These are phyloP conservation scores for Pleurotus djamor DNA, from an alignment of 768 basidiomycete genomes.

Conservation along the genomic window DNA sequence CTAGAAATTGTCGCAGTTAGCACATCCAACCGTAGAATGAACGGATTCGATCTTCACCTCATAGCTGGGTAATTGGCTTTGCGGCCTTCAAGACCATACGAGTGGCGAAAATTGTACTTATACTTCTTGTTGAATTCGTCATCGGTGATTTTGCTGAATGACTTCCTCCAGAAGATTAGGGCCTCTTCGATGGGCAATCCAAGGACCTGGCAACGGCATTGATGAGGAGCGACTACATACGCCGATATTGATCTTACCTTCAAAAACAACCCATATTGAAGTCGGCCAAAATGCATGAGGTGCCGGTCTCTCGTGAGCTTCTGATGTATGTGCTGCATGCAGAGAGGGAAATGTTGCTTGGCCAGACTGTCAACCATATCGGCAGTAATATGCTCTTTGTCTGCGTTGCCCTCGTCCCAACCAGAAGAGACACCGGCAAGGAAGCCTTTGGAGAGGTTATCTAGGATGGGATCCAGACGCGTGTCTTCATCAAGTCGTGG, in stretches of 20 bases:
- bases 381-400: conserved; percentile 74
- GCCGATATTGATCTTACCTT: conserved; percentile 54
- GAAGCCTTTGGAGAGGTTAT: conserved; percentile 93
- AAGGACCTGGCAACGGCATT: conserved; percentile 56
- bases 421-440: conserved; percentile 86
- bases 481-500: conserved; percentile 95
- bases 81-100: conserved; percentile 92
- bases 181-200: conserved; percentile 96
- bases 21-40: neutral
- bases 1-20: conserved; percentile 34
- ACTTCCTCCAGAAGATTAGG: conserved; percentile 87
- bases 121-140: conserved; percentile 98
- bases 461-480: conserved; percentile 83
- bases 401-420: conserved; percentile 58
- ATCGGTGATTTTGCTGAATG: conserved; percentile 78
- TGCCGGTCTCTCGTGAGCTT: conserved; percentile 75
- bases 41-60: conserved; percentile 46
- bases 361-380: conserved; percentile 93
- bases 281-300: conserved; percentile 87
- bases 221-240: too few species aligned
- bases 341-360: conserved; percentile 88
- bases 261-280: conserved; percentile 92
- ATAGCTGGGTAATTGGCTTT: conserved; percentile 93
- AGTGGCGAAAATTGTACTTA: conserved; percentile 96
- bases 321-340: conserved; percentile 91